phyloP scores from a whole-genome alignment of 345 rosid species.

The Eutrema heterophyllum region DNA sequence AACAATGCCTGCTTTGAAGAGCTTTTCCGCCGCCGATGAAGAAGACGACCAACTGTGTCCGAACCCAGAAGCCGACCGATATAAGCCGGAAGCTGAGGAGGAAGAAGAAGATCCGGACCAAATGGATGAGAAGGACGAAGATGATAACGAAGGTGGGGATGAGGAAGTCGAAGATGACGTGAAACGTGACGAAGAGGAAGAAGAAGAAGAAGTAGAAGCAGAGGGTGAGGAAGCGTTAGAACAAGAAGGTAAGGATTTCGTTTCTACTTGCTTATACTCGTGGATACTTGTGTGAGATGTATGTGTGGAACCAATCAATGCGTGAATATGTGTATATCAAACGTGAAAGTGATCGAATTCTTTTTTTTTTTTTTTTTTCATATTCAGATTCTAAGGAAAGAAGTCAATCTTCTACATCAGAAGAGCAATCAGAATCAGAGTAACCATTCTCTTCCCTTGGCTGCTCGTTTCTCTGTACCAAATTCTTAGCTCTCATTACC shows the following conservation, averaged over 20 bases:
- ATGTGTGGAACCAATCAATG: constrained; percentile 1
- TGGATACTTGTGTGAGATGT: not conserved
- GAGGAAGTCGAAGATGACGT: constrained; percentile 34
- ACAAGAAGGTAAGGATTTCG: constrained; percentile 19
- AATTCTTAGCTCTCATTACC: not conserved
- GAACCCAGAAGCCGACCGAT: constrained; percentile 7
- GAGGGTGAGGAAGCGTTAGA: constrained; percentile 17
- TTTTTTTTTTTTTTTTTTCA: not conserved
- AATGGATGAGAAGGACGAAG: constrained; percentile 1
- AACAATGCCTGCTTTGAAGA: constrained; percentile 88
- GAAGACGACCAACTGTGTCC: constrained; percentile 31
- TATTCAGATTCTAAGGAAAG: constrained; percentile 51
- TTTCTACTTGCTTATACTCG: not conserved
- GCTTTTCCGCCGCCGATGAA: constrained; percentile 39
- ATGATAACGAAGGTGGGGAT: constrained; percentile 11
- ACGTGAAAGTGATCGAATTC: constrained; percentile 20
- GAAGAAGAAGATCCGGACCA: constrained; percentile 17
- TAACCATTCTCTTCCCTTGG: constrained; percentile 30
- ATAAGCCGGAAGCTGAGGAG: not conserved
- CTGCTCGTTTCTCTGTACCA: not conserved
- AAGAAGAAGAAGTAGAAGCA: constrained; percentile 30
- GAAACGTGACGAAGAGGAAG: constrained; percentile 28
- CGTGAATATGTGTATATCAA: constrained; percentile 12
- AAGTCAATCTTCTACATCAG: constrained; percentile 47
- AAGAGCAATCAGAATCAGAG: constrained; percentile 58